Percentiles rank a stretch among this genome's conserved stretches.
These are phyloP conservation scores for Suillus fuscotomentosus DNA, from an alignment of 768 basidiomycete genomes.

Conservation along the genomic window DNA sequence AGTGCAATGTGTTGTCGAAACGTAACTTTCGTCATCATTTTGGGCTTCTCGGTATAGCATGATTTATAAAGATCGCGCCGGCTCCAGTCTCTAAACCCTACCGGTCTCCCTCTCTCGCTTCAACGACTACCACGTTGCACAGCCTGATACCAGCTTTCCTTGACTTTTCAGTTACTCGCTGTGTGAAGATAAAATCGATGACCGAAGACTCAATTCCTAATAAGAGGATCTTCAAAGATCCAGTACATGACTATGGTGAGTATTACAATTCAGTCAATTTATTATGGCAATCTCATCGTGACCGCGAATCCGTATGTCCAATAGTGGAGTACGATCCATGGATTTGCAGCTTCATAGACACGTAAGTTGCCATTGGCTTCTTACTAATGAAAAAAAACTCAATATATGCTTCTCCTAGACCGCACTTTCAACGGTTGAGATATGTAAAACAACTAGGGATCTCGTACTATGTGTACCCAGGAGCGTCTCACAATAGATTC, in stretches of 20 bases:
- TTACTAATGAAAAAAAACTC: not conserved
- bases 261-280: not conserved
- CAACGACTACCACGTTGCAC: not conserved
- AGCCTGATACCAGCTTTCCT: not conserved
- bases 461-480: conserved; percentile 72
- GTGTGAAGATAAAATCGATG: not conserved
- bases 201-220: conserved; percentile 9
- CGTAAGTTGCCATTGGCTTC: conserved; percentile 39
- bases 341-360: conserved; percentile 60
- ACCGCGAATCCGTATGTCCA: not conserved
- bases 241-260: conserved; percentile 43
- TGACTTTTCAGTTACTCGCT: not conserved
- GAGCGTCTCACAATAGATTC: conserved; percentile 79
- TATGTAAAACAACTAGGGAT: conserved; percentile 80
- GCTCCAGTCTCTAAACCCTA: not conserved
- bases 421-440: conserved; percentile 76
- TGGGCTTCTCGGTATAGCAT: not conserved
- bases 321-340: conserved; percentile 32
- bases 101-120: not conserved
- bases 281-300: not conserved
- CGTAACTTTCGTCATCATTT: not conserved
- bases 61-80: not conserved
- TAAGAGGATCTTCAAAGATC: conserved; percentile 34
- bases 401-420: conserved; percentile 34
- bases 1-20: not conserved